Base-by-base conservation (phyloP, 805 yeast species). In the Suhomyces emberorum region DNA sequence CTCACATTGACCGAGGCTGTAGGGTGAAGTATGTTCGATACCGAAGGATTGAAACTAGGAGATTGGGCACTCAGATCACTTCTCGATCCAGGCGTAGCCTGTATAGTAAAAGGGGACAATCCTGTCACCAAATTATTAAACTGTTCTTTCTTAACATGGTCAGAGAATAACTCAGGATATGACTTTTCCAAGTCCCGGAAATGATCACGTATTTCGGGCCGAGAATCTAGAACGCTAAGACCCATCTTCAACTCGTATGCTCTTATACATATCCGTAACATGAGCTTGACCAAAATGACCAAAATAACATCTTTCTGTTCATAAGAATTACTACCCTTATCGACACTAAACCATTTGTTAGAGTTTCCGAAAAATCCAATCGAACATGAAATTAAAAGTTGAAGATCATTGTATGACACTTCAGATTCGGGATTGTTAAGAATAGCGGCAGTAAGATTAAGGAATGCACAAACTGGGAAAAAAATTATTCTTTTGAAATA, bases 401-500 rank as follows among this genome's bases (percentile, higher is more conserved):
- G 45, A 22, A 62, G 43, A 41, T 67, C 72, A 18, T 38, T 39
- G 15, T 45, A 33, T 3, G 57, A 42, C 6, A 62, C 68, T 0
- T 52, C 48, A 9, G 49, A 47, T 9, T 48, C 47, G 3, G 67
- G 62, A 30, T 54, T 53, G 42, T 60, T 63, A 28, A 65, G 38
- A 30, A 44, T 36, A n/a, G 37, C 35, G 8, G 40, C 43, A 8
- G 45, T 26, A 3, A 56, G 24, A 28, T 41, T 41, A 35, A 54
- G 43, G 26, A 44, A 46, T 3, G 71, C 71, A 16, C 59, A 45
- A 15, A 60, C 43, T 1, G 69, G 65, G 35, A 49, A 63, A 27
- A 52, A 55, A 28, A 55, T 37, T 20, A 57, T 41, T 70, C 70
- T 65, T 27, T 57, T 56, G 32, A 48, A 44, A 36, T 52, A 55